Evolutionary conservation across 2,329 filamentous ascomycete genomes (phyloP), one percentile per base, ranked within the genome.

Genomic region (Lachnellula cervina): DNA sequence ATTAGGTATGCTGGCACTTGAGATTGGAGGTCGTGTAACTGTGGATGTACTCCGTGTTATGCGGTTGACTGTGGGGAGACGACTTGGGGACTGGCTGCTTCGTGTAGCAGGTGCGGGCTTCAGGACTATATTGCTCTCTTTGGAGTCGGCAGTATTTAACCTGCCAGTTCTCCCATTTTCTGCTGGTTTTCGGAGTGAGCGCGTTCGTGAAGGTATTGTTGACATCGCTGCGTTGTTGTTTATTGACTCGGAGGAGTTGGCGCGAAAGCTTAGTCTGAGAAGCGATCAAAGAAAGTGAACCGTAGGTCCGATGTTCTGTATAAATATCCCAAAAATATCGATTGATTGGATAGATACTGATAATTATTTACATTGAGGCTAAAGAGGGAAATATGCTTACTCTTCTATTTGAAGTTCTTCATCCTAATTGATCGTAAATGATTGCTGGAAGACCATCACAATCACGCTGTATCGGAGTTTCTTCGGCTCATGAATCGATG

Each of bases 31-130:
- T 47, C 65, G 56, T 23, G 60, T 54, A 49, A 61, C 59, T 14
- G 59, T 56, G 17, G 61, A 56, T 25, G 52, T 55, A 17, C 59
- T 63, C 52, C 66, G 58, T 14, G 64, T 59, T 2, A 44, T 49
- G 25, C 62, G 63, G 52, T 63, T 66, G 43, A 67, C 59, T 11
- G 52, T 56, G 16, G 68, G 68, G 28, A 70, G 61, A 55, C 67
- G 63, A 60, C 66, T 69, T 38, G 68, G 67, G 46, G 68, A 69
- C 52, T 64, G 62, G 55, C 52, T 61, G 6, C 23, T 55, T 25
- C 58, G 61, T 32, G 59, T 56, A 17, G 35, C 25, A 19, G 46
- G 37, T 46, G 53, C 38, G 14, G 52, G 43, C 38, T 54, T 51
- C 7, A 32, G 38, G 19, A 44, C 21, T 37, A 34, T 35, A 43